Evolutionary conservation across 2,329 filamentous ascomycete species (phyloP).

Genomic region (Tricladium varicosporioides): DNA sequence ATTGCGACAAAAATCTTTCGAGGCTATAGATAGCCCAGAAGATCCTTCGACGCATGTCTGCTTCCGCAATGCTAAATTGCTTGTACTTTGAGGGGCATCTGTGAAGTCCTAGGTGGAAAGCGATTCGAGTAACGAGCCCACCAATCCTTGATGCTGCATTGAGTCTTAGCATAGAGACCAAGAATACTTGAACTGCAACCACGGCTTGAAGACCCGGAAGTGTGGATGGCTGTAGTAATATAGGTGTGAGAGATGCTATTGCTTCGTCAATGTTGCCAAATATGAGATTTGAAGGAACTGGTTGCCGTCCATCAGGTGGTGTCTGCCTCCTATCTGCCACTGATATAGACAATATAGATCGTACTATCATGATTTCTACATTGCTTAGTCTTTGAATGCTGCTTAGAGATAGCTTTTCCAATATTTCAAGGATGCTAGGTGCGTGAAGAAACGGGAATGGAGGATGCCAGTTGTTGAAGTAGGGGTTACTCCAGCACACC

Average conservation of each 20-base stretch:
- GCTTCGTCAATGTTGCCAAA: constrained; percentile 50
- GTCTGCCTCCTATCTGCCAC: constrained; percentile 50
- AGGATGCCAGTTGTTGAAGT: constrained; percentile 58
- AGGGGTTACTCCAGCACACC: constrained; percentile 47
- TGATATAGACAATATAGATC: constrained; percentile 51
- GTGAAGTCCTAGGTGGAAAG: constrained; percentile 57
- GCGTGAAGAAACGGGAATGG: constrained; percentile 56
- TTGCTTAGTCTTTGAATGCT: constrained; percentile 33
- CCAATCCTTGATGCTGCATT: constrained; percentile 56
- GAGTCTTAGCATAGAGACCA: constrained; percentile 54
- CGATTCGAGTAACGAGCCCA: constrained; percentile 52
- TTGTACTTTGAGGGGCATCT: constrained; percentile 52
- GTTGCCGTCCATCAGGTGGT: constrained; percentile 16
- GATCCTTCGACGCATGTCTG: constrained; percentile 36
- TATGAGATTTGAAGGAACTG: constrained; percentile 43
- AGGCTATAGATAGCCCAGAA: constrained; percentile 58
- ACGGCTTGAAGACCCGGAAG: constrained; percentile 49
- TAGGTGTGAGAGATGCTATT: constrained; percentile 46
- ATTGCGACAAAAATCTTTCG: constrained; percentile 55
- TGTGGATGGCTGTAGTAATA: constrained; percentile 46
- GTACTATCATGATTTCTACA: constrained; percentile 43
- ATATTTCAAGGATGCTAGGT: constrained; percentile 45
- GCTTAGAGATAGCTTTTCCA: constrained; percentile 42
- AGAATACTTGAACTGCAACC: constrained; percentile 51
- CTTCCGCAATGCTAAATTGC: constrained; percentile 38